Percentiles rank a stretch among this genome's conserved stretches.
Evolutionary conservation across 768 basidiomycete species (phyloP).

Genomic region (Boletellus sp.): DNA sequence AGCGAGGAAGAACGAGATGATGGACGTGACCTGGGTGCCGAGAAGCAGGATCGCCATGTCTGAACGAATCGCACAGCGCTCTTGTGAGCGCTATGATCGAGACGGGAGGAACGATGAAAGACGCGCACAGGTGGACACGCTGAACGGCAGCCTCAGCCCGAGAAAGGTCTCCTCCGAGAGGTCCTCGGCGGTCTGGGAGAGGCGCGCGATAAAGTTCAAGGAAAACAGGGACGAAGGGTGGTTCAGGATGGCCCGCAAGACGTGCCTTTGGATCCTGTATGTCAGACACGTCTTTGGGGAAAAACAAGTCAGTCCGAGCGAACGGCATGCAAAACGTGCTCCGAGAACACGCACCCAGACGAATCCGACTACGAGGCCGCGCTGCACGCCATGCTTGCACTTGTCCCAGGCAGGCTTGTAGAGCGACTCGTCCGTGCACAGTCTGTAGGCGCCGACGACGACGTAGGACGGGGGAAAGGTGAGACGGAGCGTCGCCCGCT

Average conservation of each 20-base stretch:
- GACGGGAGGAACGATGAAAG: not conserved
- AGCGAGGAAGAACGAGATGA: conserved; percentile 80
- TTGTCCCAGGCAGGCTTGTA: conserved; percentile 81
- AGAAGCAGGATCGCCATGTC: conserved; percentile 75
- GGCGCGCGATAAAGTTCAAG: conserved; percentile 22
- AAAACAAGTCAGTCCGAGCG: not conserved
- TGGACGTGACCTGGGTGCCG: conserved; percentile 66
- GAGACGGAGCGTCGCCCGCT: conserved; percentile 57
- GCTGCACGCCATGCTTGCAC: conserved; percentile 68
- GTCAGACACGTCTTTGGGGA: conserved; percentile 56
- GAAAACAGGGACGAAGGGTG: conserved; percentile 29
- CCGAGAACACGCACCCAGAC: conserved; percentile 53
- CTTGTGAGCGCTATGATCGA: no score
- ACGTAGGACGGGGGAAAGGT: conserved; percentile 81
- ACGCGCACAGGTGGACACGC: conserved; percentile 61
- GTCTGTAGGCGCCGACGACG: conserved; percentile 78
- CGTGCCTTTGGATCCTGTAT: conserved; percentile 66
- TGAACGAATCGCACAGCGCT: conserved; percentile 29
- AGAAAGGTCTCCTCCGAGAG: conserved; percentile 51
- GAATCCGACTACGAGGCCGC: conserved; percentile 66
- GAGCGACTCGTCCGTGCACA: conserved; percentile 69
- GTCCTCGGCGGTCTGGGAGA: conserved; percentile 27
- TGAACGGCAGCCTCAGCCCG: conserved; percentile 64
- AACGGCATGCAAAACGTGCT: not conserved
- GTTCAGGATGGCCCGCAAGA: conserved; percentile 43